These are phyloP conservation scores for Hypoxylon sp. DNA, from an alignment of 2,329 filamentous ascomycete species.

Conservation along the genomic window DNA sequence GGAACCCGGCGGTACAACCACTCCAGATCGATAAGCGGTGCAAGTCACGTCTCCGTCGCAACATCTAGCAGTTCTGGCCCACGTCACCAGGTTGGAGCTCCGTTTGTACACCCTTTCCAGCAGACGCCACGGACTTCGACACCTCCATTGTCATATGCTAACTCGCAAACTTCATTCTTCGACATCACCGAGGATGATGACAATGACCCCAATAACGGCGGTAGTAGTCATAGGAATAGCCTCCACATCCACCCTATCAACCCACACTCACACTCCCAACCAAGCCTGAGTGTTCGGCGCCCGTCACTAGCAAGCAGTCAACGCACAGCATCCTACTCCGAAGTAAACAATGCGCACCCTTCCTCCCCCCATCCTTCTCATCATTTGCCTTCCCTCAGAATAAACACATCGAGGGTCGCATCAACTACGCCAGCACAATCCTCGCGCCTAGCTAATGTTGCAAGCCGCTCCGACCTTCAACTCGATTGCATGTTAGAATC, in stretches of 20 bases:
- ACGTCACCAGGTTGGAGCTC: slow-evolving; percentile 36
- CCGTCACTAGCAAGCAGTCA: slow-evolving; percentile 60
- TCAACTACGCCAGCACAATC: slow-evolving; percentile 52
- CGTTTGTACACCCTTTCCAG: slow-evolving; percentile 74
- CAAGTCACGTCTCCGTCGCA: slow-evolving; percentile 69
- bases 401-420: slow-evolving; percentile 57
- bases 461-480: slow-evolving; percentile 66
- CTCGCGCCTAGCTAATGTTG: slow-evolving; percentile 60
- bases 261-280: slow-evolving; percentile 51
- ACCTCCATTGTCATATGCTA: slow-evolving; percentile 71
- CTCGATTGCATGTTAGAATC: slow-evolving; percentile 58
- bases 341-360: slow-evolving; percentile 54
- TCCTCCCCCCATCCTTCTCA: slow-evolving; percentile 37
- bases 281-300: slow-evolving; percentile 53
- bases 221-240: slow-evolving; percentile 49
- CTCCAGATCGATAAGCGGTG: slow-evolving; percentile 70
- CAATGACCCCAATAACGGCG: slow-evolving; percentile 63
- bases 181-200: slow-evolving; percentile 66
- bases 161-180: slow-evolving; percentile 67
- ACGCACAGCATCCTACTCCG: slow-evolving; percentile 58
- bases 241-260: slow-evolving; percentile 49
- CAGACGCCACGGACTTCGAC: slow-evolving; percentile 74
- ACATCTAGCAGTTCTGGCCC: slow-evolving; percentile 64
- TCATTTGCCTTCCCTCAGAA: slow-evolving; percentile 52
- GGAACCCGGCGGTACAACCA: slow-evolving; percentile 65